Evolutionary conservation across 768 basidiomycete genomes (phyloP), one percentile per base, ranked within the genome.

Genomic region (Termitomyces sp.): DNA sequence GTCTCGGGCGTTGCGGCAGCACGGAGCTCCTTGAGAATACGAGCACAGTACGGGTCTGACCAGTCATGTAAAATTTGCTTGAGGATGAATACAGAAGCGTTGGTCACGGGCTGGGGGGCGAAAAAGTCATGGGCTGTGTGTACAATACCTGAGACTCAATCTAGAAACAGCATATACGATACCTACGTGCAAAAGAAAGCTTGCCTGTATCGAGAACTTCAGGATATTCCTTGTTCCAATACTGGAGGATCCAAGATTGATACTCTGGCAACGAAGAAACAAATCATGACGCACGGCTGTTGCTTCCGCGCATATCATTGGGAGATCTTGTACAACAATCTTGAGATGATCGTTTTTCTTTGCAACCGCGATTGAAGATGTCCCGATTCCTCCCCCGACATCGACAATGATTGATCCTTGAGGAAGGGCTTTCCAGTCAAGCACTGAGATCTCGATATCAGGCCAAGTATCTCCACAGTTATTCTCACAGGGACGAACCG

Each of bases 51-150:
- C 1, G 63, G 57, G 59, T 76, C 72, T 5, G 72, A 57, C 75
- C 76, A 76, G 55, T 77, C 71, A 62, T 79, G 76, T 30, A 77
- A 55, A 47, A 76, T 68, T 32, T 64, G 55, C 10, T 71, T 67
- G 24, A 76, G 30, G 48, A 78, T 57, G 62, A 72, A 79, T 1
- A 77, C 71, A 1, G 68, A 63, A 6, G 73, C 72, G 33, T 73
- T 63, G 32, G 61, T 63, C 38, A 71, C 56, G 1, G 74, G 74
- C 60, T 77, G 75, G 3, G 70, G 63, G 0, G 55, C 56, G 56
- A 77, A 73, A 63, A 77, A 76, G 67, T 74, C 56, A 33, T 78
- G 68, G 16, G 53, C 70, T 72, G 43, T n/a, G n/a, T 22, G 36
- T n/a, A 4, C 4, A n/a, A 47, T 22, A 28, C 32, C 7, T 32